Conservation (phyloP, 129 eudicot species). For the Arctium minus region DNA sequence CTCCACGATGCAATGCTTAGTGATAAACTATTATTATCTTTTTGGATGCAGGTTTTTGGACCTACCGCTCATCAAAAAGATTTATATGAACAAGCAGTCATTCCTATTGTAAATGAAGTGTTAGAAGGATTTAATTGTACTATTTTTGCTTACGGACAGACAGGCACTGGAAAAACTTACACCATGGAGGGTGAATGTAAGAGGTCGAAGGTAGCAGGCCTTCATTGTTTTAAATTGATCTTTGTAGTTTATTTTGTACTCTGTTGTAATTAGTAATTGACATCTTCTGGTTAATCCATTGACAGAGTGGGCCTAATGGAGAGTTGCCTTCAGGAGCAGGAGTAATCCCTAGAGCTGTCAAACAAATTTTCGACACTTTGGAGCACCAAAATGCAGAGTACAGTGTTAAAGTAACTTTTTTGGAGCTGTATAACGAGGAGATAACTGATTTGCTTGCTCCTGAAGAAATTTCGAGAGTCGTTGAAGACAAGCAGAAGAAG, state of each 20-base stretch:
- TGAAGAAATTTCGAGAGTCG: slow-evolving; percentile 50
- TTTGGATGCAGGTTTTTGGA: slow-evolving; percentile 54
- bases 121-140: slow-evolving; percentile 79
- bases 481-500: slow-evolving; percentile 62
- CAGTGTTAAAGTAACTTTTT: slow-evolving; percentile 71
- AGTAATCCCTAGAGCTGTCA: slow-evolving; percentile 68
- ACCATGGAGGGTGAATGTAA: slow-evolving; percentile 87
- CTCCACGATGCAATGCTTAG: background rate
- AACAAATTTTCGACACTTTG: slow-evolving; percentile 67
- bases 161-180: slow-evolving; percentile 81
- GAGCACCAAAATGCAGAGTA: slow-evolving; percentile 77
- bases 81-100: slow-evolving; percentile 67
- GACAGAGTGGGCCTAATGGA: slow-evolving; percentile 66
- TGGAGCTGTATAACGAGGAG: slow-evolving; percentile 73
- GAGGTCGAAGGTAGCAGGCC: slow-evolving; percentile 52
- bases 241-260: background rate
- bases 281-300: background rate
- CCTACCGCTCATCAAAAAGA: slow-evolving; percentile 59
- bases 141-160: slow-evolving; percentile 80
- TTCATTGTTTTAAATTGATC: background rate
- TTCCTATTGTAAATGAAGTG: slow-evolving; percentile 73
- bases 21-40: background rate
- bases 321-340: slow-evolving; percentile 73
- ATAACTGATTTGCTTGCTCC: slow-evolving; percentile 77
- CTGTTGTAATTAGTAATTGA: background rate